Evolutionary conservation across 2,329 filamentous ascomycete species (phyloP).

Genomic region (Tolypocladium cylindrosporum): DNA sequence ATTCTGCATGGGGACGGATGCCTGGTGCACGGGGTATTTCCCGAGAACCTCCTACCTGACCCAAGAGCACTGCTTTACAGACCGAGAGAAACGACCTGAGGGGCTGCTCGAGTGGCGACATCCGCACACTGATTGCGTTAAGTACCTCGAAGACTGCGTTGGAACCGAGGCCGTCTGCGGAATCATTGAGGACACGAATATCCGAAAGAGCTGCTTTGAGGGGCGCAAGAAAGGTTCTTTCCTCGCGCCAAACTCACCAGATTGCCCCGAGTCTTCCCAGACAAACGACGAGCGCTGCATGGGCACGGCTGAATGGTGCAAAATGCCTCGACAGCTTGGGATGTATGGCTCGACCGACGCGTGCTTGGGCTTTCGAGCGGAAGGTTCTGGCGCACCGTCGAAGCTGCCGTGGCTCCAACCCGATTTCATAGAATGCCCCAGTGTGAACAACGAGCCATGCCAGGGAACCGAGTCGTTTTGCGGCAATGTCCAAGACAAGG

Average conservation of each 20-base stretch:
- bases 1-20: neutral
- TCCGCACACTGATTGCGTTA: neutral
- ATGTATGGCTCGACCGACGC: neutral
- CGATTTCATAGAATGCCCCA: neutral
- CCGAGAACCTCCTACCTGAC: neutral
- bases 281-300: neutral
- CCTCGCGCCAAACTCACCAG: neutral
- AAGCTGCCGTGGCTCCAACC: neutral
- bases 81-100: neutral
- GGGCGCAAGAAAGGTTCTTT: neutral
- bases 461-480: neutral
- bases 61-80: neutral
- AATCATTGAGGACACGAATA: neutral
- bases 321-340: neutral
- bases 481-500: neutral
- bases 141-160: neutral
- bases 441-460: neutral
- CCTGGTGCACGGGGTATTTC: neutral
- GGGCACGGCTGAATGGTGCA: neutral
- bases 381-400: neutral
- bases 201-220: neutral
- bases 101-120: neutral
- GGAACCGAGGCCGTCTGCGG: neutral
- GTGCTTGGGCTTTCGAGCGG: neutral
- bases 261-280: neutral